phyloP scores from a whole-genome alignment of 2,329 filamentous ascomycete genomes.

The Stylonectria norvegica region DNA sequence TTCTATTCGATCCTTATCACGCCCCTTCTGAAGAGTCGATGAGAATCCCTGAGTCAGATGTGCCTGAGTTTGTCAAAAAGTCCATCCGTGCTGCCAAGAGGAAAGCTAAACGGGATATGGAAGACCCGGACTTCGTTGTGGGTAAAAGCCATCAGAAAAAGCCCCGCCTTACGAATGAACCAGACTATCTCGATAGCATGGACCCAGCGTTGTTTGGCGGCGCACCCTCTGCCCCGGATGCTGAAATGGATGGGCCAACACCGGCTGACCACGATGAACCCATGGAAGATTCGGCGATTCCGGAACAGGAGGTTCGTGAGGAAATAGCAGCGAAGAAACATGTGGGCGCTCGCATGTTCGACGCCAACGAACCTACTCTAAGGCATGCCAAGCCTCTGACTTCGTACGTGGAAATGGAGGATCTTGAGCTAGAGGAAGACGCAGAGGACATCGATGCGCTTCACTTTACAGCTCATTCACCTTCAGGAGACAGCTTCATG shows the following conservation, averaged over 20 bases:
- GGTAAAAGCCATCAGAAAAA: slow-evolving; percentile 45
- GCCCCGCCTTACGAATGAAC: slow-evolving; percentile 24
- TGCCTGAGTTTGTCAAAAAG: slow-evolving; percentile 55
- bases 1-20: slow-evolving; percentile 58
- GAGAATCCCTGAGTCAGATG: slow-evolving; percentile 41
- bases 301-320: slow-evolving; percentile 2
- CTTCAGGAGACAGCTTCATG: slow-evolving; percentile 3
- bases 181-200: slow-evolving; percentile 40
- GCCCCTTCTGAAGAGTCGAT: slow-evolving; percentile 46
- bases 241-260: slow-evolving; percentile 18
- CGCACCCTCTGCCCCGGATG: slow-evolving; percentile 11
- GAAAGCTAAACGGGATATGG: slow-evolving; percentile 49
- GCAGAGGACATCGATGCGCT: slow-evolving; percentile 28
- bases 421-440: slow-evolving; percentile 43
- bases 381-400: slow-evolving; percentile 51
- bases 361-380: slow-evolving; percentile 47
- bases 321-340: too few relatives aligned
- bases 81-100: slow-evolving; percentile 52
- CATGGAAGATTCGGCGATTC: too few relatives aligned
- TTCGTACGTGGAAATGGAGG: slow-evolving; percentile 50
- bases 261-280: slow-evolving; percentile 16
- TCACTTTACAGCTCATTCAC: slow-evolving; percentile 1
- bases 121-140: slow-evolving; percentile 52
- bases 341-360: too few relatives aligned
- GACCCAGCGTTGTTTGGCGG: slow-evolving; percentile 52